Percentiles rank a stretch among this genome's conserved stretches.
Conservation (phyloP, 129 eudicot genomes). For the Mikania micrantha region DNA sequence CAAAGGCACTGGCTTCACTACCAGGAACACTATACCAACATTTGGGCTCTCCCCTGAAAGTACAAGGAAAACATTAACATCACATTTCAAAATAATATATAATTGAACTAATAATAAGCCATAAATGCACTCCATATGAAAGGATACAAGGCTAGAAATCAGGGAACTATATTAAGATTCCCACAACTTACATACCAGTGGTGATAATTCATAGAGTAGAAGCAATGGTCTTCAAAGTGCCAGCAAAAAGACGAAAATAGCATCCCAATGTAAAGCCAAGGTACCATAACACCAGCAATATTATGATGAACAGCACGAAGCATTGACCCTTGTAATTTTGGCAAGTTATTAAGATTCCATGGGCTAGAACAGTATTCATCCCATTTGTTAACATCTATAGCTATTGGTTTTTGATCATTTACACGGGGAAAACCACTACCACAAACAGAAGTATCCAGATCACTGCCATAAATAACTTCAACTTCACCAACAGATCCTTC, state of each 20-base stretch:
- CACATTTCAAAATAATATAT: background rate
- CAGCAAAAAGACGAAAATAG: slow-evolving; percentile 97
- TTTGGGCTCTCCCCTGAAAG: slow-evolving; percentile 98
- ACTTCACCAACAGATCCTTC: slow-evolving; percentile 93
- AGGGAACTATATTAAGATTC: background rate
- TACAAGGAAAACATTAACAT: slow-evolving; percentile 5
- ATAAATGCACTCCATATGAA: background rate
- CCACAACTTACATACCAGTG: slow-evolving; percentile 72
- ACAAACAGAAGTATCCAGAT: slow-evolving; percentile 84
- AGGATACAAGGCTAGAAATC: background rate
- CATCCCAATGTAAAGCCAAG: slow-evolving; percentile 99
- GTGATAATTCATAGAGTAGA: slow-evolving; percentile 97
- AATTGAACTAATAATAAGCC: background rate
- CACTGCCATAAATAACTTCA: slow-evolving; percentile 98
- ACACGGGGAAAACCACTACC: slow-evolving; percentile 96
- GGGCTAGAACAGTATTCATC: slow-evolving; percentile 74
- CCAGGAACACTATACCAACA: slow-evolving; percentile 99
- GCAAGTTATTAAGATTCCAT: slow-evolving; percentile 98
- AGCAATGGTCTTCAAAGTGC: slow-evolving; percentile 99
- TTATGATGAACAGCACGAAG: slow-evolving; percentile 89
- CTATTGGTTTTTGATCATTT: slow-evolving; percentile 52
- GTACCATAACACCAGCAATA: slow-evolving; percentile 99
- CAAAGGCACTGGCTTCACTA: slow-evolving; percentile 83
- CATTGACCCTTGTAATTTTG: slow-evolving; percentile 91
- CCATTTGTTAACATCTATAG: slow-evolving; percentile 56